Evolutionary conservation across 768 basidiomycete genomes (phyloP).

Genomic region (Termitomyces titanicus): DNA sequence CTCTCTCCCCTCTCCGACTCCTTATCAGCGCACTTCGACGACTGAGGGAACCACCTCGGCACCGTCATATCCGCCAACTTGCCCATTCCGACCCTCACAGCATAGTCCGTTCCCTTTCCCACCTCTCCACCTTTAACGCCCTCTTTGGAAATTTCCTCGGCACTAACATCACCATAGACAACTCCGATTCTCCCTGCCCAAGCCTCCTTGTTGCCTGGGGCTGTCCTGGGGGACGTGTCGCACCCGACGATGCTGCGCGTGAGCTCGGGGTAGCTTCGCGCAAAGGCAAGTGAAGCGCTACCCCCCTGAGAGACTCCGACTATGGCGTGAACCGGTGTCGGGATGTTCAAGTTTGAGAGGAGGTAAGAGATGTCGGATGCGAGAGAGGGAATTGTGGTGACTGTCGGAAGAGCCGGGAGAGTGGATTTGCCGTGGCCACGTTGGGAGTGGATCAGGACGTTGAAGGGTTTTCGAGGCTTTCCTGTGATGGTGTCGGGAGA

Average conservation of each 20-base stretch:
- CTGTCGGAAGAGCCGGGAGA: constrained; percentile 21
- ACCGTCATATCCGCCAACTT: constrained; percentile 38
- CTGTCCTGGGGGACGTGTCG: constrained; percentile 42
- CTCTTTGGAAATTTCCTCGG: constrained; percentile 2
- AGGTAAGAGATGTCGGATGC: constrained; percentile 42
- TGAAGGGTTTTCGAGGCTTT: constrained; percentile 28
- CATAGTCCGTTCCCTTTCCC: constrained; percentile 21
- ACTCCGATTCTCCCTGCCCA: constrained; percentile 45
- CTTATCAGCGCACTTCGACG: constrained; percentile 25
- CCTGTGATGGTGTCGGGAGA: constrained; percentile 11
- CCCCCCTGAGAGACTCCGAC: constrained; percentile 57
- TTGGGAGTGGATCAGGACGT: constrained; percentile 48
- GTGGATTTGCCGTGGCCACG: constrained; percentile 48
- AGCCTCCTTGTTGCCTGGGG: constrained; percentile 42
- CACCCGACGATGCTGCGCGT: constrained; percentile 43
- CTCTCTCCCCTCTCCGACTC: constrained; percentile 11
- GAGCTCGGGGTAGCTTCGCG: constrained; percentile 29
- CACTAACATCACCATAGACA: constrained; percentile 22
- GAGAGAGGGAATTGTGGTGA: constrained; percentile 39
- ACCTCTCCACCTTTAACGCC: constrained; percentile 11
- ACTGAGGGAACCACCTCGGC: constrained; percentile 46
- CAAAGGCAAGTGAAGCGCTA: constrained; percentile 45
- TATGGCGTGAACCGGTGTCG: constrained; percentile 37
- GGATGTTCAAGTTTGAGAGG: constrained; percentile 30
- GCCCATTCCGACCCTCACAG: constrained; percentile 34